Conservation (phyloP, 805 yeast genomes). For the Pachysolen tannophilus region DNA sequence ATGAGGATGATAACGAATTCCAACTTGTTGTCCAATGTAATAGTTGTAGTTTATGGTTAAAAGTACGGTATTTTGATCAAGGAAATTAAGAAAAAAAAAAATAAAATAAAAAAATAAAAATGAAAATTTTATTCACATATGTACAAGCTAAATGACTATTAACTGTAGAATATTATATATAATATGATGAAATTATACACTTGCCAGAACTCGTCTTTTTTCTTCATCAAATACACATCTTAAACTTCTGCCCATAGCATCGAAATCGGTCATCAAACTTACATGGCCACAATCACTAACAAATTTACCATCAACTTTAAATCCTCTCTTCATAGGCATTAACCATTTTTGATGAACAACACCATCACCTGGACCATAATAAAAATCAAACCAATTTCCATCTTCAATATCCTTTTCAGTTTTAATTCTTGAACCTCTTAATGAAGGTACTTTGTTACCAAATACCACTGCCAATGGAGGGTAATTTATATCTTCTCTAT, state of each 20-base stretch:
- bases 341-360: constrained; percentile 79
- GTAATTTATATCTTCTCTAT: constrained; percentile 42
- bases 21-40: constrained; percentile 73
- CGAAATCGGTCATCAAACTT: constrained; percentile 65
- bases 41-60: constrained; percentile 82
- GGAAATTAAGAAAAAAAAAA: too few species aligned
- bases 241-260: constrained; percentile 65
- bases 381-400: constrained; percentile 70
- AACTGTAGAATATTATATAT: too few species aligned
- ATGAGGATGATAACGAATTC: constrained; percentile 42
- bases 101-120: too few species aligned
- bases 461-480: constrained; percentile 84
- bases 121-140: too few species aligned
- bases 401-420: constrained; percentile 53
- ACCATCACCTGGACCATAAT: constrained; percentile 90
- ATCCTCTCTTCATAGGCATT: constrained; percentile 72
- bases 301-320: constrained; percentile 62
- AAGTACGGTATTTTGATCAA: constrained; percentile 56
- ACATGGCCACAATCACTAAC: constrained; percentile 70
- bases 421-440: constrained; percentile 66
- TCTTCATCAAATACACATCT: constrained; percentile 56
- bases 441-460: constrained; percentile 79
- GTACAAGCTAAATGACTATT: too few species aligned
- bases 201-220: too few species aligned
- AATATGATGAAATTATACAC: too few species aligned